Conservation (phyloP, 768 basidiomycete genomes). For the Clathrus columnatus region DNA sequence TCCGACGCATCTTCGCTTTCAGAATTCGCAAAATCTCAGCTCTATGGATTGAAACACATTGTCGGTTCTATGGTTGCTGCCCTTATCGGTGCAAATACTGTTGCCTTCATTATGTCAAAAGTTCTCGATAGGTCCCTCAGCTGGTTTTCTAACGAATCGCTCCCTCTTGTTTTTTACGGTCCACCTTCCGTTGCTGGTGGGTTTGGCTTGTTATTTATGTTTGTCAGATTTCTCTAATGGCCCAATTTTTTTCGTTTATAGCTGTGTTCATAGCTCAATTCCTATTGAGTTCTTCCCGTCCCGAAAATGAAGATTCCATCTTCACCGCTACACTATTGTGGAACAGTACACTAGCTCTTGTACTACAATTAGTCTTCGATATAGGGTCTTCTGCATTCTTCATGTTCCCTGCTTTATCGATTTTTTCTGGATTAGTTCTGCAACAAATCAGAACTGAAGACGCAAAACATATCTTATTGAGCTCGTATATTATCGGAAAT, state of each 20-base stretch:
- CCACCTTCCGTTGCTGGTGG: conserved; percentile 71
- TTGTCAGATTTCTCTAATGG: background rate
- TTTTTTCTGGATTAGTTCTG: conserved; percentile 47
- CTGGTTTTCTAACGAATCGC: conserved; percentile 74
- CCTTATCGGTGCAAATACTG: conserved; percentile 53
- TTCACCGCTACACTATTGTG: conserved; percentile 55
- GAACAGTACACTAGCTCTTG: conserved; percentile 45
- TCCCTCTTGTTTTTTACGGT: conserved; percentile 59
- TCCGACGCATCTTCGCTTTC: conserved; percentile 29
- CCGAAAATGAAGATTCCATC: conserved; percentile 47
- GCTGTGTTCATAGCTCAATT: conserved; percentile 59
- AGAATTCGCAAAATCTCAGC: conserved; percentile 29
- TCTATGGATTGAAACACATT: conserved; percentile 41
- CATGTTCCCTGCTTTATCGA: conserved; percentile 50
- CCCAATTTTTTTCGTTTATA: conserved; percentile 20
- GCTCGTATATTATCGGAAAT: conserved; percentile 57
- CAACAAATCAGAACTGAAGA: conserved; percentile 30
- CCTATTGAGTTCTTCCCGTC: conserved; percentile 31
- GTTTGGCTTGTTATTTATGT: conserved; percentile 21
- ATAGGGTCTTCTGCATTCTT: conserved; percentile 74
- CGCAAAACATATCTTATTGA: conserved; percentile 28
- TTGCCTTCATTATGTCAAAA: conserved; percentile 59
- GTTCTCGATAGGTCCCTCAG: conserved; percentile 65
- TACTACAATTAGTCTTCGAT: conserved; percentile 47
- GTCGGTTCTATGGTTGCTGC: conserved; percentile 45